Percentiles rank a stretch among this genome's conserved stretches.
Evolutionary conservation across 2,329 filamentous ascomycete species (phyloP).

Genomic region (Cladosporium phlei): DNA sequence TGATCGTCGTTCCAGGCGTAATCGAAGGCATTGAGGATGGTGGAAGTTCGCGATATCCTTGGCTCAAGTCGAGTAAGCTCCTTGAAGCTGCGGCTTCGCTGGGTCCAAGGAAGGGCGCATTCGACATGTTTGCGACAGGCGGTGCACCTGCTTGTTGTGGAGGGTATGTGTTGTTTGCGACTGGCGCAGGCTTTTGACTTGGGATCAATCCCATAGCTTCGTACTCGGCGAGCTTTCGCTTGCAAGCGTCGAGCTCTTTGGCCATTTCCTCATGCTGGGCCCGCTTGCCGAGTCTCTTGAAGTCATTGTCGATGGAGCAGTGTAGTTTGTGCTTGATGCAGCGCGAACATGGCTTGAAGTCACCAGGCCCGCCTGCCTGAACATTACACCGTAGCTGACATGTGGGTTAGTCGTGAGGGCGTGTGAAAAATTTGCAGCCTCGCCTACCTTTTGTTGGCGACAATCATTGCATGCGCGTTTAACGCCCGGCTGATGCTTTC

Average conservation of each 20-base stretch:
- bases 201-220: slow-evolving; percentile 27
- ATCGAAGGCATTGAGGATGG: slow-evolving; percentile 45
- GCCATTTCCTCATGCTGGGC: slow-evolving; percentile 84
- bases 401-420: slow-evolving; percentile 15
- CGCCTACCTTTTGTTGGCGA: slow-evolving; percentile 71
- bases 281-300: slow-evolving; percentile 77
- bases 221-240: slow-evolving; percentile 35
- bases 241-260: slow-evolving; percentile 63
- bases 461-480: slow-evolving; percentile 82
- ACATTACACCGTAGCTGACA: slow-evolving; percentile 75
- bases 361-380: slow-evolving; percentile 60
- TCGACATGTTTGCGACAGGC: slow-evolving; percentile 26
- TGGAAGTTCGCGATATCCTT: slow-evolving; percentile 35
- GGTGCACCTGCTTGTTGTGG: slow-evolving; percentile 19
- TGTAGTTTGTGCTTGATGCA: slow-evolving; percentile 75
- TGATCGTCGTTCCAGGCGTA: slow-evolving; percentile 54
- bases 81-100: slow-evolving; percentile 35
- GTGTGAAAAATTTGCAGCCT: background rate
- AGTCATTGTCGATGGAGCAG: slow-evolving; percentile 83
- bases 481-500: slow-evolving; percentile 45
- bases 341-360: slow-evolving; percentile 68
- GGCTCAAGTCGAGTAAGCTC: slow-evolving; percentile 35
- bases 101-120: slow-evolving; percentile 29
- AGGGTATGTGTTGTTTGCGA: slow-evolving; percentile 11
- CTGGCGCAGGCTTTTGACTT: slow-evolving; percentile 14